A percentile compares a stretch with the other conserved stretches of the same genome.
These are phyloP conservation scores for Trametes coccinea DNA, from an alignment of 768 basidiomycete species.

Conservation along the genomic window DNA sequence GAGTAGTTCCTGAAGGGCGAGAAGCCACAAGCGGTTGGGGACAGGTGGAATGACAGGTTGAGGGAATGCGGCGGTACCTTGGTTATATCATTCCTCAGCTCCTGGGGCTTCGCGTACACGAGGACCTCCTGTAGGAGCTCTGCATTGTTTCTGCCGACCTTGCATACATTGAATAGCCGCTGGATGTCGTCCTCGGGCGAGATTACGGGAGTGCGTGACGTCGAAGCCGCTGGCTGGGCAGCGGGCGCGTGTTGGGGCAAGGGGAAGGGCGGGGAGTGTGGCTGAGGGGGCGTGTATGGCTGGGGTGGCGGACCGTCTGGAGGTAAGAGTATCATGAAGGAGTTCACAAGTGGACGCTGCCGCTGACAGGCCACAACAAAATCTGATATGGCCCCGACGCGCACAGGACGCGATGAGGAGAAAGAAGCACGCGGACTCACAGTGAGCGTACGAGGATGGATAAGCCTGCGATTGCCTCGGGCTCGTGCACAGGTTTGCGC, in stretches of 20 bases:
- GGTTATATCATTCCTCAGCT: constrained; percentile 45
- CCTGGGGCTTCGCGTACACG: constrained; percentile 65
- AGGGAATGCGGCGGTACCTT: constrained; percentile 28
- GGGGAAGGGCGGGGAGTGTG: constrained; percentile 6
- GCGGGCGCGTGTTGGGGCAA: not conserved
- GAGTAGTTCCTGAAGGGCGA: constrained; percentile 68
- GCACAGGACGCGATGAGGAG: not conserved
- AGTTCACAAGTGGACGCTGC: not conserved
- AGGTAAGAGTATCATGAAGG: constrained; percentile 22
- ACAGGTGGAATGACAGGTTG: not conserved
- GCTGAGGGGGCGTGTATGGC: not conserved
- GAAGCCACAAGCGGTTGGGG: not conserved
- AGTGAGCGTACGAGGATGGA: constrained; percentile 10
- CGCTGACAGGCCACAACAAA: not conserved
- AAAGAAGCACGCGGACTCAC: constrained; percentile 2
- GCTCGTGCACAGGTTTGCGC: constrained; percentile 14
- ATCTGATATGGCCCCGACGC: constrained; percentile 5
- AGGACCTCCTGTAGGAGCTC: constrained; percentile 70
- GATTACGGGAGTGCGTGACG: constrained; percentile 13
- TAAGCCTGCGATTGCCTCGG: constrained; percentile 15
- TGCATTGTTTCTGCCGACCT: constrained; percentile 78
- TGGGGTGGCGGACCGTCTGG: constrained; percentile 18
- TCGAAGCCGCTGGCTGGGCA: not conserved
- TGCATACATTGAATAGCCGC: constrained; percentile 79
- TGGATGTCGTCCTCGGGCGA: constrained; percentile 73